Base-by-base conservation (phyloP, 2,329 filamentous ascomycete genomes). In the Botrytis porri region DNA sequence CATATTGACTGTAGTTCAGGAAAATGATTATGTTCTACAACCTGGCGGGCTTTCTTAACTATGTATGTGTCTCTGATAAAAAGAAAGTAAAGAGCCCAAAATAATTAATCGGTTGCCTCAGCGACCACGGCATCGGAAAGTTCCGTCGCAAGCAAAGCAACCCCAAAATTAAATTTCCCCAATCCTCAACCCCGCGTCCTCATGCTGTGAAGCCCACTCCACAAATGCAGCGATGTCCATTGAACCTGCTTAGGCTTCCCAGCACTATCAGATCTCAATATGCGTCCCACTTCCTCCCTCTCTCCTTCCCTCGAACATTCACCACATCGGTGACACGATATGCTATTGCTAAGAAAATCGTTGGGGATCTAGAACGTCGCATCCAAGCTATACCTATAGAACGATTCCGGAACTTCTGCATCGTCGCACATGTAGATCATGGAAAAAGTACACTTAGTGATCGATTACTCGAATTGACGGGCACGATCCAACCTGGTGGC, bases 391-490 rank as follows among this genome's bases (percentile, higher is more conserved):
- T 95, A 71, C 93, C 93, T 3, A 91, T 95, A 79, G 89, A 92
- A 73, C 88, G 93, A 32, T 95, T 90, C 77, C 92, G 96, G 75
- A 99, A 99, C 83, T 99, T 99, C 82, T 99, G 96, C 83, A 98
- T 99, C 80, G 95, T 99, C 69, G 96, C 96, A 16, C 96, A 99
- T 82, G 97, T 99, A 81, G 96, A 99, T 82, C 96, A 99, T 89
- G 96, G 96, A 79, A 99, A 99, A 84, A 97, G 93, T 81, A 99
- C 96, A 7, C 89, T 99, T 70, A 95, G 92, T 77, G 96, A 99
- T 80, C 92, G 96, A 4, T 85, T 99, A 71, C 88, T 99, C 75
- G 96, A 99, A 85, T 86, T 97, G 76, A 99, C 96, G 1, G 95
- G 96, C 32, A 98, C 95, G 10, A 98, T 99, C 76, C 85, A 93